Percentiles rank a stretch among this genome's conserved stretches.
These are phyloP conservation scores for Mycosarcoma maydis DNA, from an alignment of 1,284 basidiomycete genomes.

Conservation along the genomic window DNA sequence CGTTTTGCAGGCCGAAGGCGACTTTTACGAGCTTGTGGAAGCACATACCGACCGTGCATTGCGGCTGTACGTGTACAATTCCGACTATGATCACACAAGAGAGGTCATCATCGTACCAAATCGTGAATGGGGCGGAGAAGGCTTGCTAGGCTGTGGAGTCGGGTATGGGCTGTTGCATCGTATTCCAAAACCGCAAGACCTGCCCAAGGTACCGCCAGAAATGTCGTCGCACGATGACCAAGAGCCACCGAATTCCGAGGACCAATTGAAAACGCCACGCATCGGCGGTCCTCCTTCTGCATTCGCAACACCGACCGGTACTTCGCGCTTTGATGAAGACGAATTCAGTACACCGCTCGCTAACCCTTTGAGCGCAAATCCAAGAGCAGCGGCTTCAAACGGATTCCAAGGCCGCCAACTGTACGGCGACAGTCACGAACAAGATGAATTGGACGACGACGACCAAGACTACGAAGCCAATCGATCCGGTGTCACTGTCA, in stretches of 20 bases:
- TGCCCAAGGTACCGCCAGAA: constrained; percentile 40
- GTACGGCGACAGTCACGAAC: constrained; percentile 22
- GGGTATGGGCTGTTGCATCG: constrained; percentile 62
- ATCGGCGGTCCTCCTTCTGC: constrained; percentile 28
- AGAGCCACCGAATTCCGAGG: constrained; percentile 15
- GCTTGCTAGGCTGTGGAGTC: constrained; percentile 62
- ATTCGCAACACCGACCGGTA: constrained; percentile 17
- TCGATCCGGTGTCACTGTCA: constrained; percentile 48
- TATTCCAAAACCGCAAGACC: constrained; percentile 56
- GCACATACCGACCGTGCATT: constrained; percentile 90
- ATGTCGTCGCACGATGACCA: constrained; percentile 15
- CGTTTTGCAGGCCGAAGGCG: constrained; percentile 81
- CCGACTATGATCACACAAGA: constrained; percentile 81
- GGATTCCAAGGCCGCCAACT: constrained; percentile 10
- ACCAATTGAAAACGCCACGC: constrained; percentile 31
- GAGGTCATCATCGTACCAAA: constrained; percentile 64
- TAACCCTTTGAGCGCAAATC: constrained; percentile 8
- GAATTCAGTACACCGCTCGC: constrained; percentile 28
- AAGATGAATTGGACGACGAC: constrained; percentile 45
- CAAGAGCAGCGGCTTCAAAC: constrained; percentile 1
- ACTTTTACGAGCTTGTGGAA: constrained; percentile 97
- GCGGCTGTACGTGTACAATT: constrained; percentile 93
- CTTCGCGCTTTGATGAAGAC: constrained; percentile 18
- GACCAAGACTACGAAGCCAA: constrained; percentile 48
- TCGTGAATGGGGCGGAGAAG: constrained; percentile 64